Conservation (phyloP, 768 basidiomycete genomes). For the Lactarius indigo region DNA sequence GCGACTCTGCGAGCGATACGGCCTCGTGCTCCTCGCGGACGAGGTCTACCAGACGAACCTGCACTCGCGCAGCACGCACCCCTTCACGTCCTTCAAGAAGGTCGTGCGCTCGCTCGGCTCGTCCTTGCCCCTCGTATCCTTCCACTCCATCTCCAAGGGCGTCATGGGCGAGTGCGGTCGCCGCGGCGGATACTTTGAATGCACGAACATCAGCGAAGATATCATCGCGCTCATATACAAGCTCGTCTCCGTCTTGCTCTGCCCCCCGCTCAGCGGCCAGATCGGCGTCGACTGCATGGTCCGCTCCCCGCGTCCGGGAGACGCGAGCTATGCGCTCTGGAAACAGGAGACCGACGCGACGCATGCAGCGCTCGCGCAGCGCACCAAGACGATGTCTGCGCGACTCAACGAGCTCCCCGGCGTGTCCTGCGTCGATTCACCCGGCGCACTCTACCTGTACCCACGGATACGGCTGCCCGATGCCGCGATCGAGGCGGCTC, state of each 20-base stretch:
- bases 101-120: constrained; percentile 64
- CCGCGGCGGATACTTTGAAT: constrained; percentile 96
- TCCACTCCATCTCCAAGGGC: constrained; percentile 98
- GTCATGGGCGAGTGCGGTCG: constrained; percentile 95
- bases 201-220: constrained; percentile 73
- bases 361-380: constrained; percentile 66
- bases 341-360: constrained; percentile 79
- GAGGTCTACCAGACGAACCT: constrained; percentile 98
- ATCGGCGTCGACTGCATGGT: constrained; percentile 93
- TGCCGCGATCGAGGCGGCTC: constrained; percentile 71
- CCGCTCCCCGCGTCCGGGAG: constrained; percentile 77
- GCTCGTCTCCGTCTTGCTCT: constrained; percentile 88
- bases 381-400: constrained; percentile 68
- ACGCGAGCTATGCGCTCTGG: constrained; percentile 75
- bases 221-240: constrained; percentile 90
- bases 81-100: constrained; percentile 95
- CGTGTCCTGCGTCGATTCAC: constrained; percentile 85
- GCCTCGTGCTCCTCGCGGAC: constrained; percentile 88
- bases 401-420: constrained; percentile 82
- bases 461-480: constrained; percentile 74
- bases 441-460: constrained; percentile 93
- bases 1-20: constrained; percentile 79
- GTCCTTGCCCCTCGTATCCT: constrained; percentile 83
- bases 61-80: constrained; percentile 59
- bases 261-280: constrained; percentile 88